Evolutionary conservation across 176 grass and related monocot species (phyloP).

Genomic region (Pontederia crassipes): DNA sequence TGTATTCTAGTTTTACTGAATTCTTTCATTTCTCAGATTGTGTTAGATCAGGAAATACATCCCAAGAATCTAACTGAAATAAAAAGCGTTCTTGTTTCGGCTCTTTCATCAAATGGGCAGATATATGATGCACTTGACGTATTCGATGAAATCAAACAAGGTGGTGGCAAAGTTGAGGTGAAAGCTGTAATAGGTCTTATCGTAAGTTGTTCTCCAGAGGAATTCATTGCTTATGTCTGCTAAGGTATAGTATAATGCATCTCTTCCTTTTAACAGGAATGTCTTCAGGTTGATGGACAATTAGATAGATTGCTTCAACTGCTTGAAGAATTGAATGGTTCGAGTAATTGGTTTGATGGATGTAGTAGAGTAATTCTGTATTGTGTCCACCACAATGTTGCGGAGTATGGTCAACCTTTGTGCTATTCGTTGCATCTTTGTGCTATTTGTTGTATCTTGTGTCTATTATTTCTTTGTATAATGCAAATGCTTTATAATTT

Average conservation of each 20-base stretch:
- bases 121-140: conserved; percentile 54
- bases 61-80: conserved; percentile 41
- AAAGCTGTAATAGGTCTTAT: conserved; percentile 60
- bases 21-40: conserved; percentile 40
- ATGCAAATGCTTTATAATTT: conserved; percentile 23
- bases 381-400: conserved; percentile 50
- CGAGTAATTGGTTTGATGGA: conserved; percentile 64
- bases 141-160: conserved; percentile 68
- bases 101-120: conserved; percentile 63
- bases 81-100: conserved; percentile 50
- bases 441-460: conserved; percentile 26
- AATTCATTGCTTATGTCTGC: neutral
- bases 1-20: neutral
- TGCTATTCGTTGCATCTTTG: conserved; percentile 10
- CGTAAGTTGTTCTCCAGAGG: conserved; percentile 34
- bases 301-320: conserved; percentile 55
- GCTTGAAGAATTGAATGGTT: conserved; percentile 54
- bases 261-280: conserved; percentile 38
- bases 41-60: conserved; percentile 51
- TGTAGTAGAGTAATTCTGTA: conserved; percentile 65
- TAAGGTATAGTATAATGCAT: neutral
- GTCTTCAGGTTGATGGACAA: conserved; percentile 65
- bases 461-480: conserved; percentile 1
- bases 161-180: conserved; percentile 40
- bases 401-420: conserved; percentile 48